A percentile compares a stretch with the other conserved stretches of the same genome.
Conservation (phyloP, 2,329 filamentous ascomycete species). For the Dryadomyces quercus-mongolicae region DNA sequence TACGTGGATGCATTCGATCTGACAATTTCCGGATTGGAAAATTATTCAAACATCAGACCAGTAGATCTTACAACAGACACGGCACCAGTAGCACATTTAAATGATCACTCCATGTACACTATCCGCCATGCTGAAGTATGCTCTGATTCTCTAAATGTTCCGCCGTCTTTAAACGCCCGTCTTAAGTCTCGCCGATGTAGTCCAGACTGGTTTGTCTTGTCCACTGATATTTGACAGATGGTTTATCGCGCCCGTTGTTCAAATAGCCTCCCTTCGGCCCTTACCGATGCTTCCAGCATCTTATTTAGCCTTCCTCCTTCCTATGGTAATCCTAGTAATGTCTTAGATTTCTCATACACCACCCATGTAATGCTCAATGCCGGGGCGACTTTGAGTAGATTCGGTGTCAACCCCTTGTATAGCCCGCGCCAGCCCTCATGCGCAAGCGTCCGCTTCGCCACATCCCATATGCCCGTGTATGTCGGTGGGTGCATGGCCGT, state of each 20-base stretch:
- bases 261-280: too few species aligned
- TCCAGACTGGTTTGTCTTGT: too few species aligned
- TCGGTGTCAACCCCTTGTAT: constrained; percentile 91
- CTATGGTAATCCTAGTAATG: constrained; percentile 44
- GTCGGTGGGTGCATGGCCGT: constrained; percentile 83
- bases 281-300: neutral
- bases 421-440: constrained; percentile 76
- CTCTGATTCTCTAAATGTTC: too few species aligned
- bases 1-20: neutral
- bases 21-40: neutral
- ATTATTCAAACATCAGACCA: neutral
- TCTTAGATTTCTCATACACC: constrained; percentile 85
- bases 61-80: too few species aligned
- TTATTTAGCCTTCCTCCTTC: constrained; percentile 6
- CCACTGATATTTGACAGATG: too few species aligned
- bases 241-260: too few species aligned
- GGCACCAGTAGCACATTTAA: too few species aligned
- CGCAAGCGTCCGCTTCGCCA: constrained; percentile 68
- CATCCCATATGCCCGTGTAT: constrained; percentile 85
- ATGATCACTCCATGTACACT: too few species aligned
- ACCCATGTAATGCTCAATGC: constrained; percentile 93
- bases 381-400: constrained; percentile 89
- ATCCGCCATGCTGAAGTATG: too few species aligned
- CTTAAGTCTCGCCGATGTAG: too few species aligned
- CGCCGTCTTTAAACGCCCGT: too few species aligned